Base-by-base conservation (phyloP, 176 grass and related monocot species). In the Puccinellia tenuiflora region DNA sequence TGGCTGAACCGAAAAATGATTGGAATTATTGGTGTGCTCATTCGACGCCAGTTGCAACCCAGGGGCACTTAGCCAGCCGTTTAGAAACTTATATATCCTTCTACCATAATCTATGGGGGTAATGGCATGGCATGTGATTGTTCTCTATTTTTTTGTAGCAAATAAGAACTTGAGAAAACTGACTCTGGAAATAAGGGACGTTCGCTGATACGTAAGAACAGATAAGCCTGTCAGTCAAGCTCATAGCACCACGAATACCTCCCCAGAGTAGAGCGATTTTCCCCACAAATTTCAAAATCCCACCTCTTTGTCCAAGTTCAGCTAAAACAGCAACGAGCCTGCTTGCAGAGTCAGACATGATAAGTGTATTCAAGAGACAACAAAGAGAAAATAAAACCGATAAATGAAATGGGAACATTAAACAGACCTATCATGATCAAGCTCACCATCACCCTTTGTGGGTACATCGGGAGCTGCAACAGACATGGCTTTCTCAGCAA, bases 401-500 rank as follows among this genome's bases (percentile, higher is more conserved):
- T 42, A 79, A 43, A 57, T 21, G 48, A 65, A 51, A 50, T 81
- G 33, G 48, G 43, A 85, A 80, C 22, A 85, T 47, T 76, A 76
- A 72, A 70, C 80, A 59, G 8, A 98, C 95, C 92, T 98, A 73
- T 98, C 92, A 22, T 95, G 96, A 86, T 98, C 96, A 84, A 98
- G 83, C 85, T 80, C 90, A 21, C 96, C 96, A 85, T 86, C 90
- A 78, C 68, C 52, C 85, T 88, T 98, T 55, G 87, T 98, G 62
- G 96, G 96, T 63, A 98, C 92, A 59, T 93, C 96, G 2, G 96
- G 92, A 65, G 85, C 88, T 67, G 96, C 96, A 43, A 98, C 85
- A 90, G 96, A 98, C 77, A 98, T 84, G 55, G 96, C 96, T 89
- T 95, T 98, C 86, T 95, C 96, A 80, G 96, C 88, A 79, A 98